Conservation (phyloP, 371 early-diverging fungal species). For the Conidiobolus incongruus region DNA sequence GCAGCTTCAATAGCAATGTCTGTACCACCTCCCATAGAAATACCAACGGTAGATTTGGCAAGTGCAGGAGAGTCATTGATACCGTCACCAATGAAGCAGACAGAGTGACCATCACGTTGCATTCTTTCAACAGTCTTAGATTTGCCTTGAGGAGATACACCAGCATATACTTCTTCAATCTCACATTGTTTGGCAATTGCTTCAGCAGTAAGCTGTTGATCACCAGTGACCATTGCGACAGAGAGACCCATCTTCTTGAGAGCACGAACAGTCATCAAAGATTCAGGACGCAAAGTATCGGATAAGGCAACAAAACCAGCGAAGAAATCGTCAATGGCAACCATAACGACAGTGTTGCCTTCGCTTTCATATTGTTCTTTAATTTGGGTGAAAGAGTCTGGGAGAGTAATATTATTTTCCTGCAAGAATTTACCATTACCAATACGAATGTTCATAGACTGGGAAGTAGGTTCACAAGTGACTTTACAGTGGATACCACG, state of each 20-base stretch:
- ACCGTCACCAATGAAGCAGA: slow-evolving; percentile 98
- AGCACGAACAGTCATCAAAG: slow-evolving; percentile 35
- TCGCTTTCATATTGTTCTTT: slow-evolving; percentile 19
- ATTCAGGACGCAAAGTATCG: slow-evolving; percentile 64
- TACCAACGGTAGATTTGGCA: slow-evolving; percentile 82
- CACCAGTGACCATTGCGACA: slow-evolving; percentile 85
- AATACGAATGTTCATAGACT: slow-evolving; percentile 22
- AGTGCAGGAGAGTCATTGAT: slow-evolving; percentile 95
- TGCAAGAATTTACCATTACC: slow-evolving; percentile 49
- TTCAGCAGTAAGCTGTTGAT: slow-evolving; percentile 54
- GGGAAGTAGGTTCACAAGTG: slow-evolving; percentile 1
- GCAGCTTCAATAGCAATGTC: slow-evolving; percentile 93
- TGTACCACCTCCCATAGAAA: slow-evolving; percentile 79
- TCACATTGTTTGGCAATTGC: slow-evolving; percentile 46
- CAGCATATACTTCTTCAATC: slow-evolving; percentile 67
- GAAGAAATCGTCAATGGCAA: slow-evolving; percentile 32
- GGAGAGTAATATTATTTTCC: slow-evolving; percentile 10
- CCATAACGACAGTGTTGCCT: slow-evolving; percentile 66
- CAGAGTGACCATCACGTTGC: slow-evolving; percentile 20
- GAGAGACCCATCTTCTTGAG: slow-evolving; percentile 50
- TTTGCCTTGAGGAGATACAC: slow-evolving; percentile 81
- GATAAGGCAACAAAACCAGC: slow-evolving; percentile 64
- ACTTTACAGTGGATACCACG: slow-evolving; percentile 47
- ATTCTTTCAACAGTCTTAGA: slow-evolving; percentile 38
- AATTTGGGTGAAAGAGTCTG: slow-evolving; percentile 13